phyloP scores from a whole-genome alignment of 2,329 filamentous ascomycete genomes.

The Clonostachys solani region DNA sequence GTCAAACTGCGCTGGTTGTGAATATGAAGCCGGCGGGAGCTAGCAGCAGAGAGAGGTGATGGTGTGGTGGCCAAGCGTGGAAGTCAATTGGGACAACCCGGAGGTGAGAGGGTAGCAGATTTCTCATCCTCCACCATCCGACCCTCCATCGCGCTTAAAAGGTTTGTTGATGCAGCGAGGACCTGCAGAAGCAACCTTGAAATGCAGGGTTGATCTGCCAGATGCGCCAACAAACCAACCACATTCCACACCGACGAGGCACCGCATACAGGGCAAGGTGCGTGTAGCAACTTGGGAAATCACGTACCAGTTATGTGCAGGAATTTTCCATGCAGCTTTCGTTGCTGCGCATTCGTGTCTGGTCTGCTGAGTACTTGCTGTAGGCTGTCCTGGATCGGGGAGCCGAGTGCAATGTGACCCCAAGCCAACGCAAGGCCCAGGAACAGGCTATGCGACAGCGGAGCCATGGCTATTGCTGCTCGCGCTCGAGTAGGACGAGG shows the following conservation, averaged over 20 bases:
- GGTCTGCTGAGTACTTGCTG: constrained; percentile 8
- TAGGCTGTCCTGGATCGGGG: constrained; percentile 2
- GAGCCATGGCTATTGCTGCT: too few relatives aligned
- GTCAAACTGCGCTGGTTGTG: not conserved
- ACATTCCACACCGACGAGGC: too few relatives aligned
- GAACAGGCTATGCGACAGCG: too few relatives aligned
- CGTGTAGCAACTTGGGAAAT: too few relatives aligned
- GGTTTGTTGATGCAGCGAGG: too few relatives aligned
- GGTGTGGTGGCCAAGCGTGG: too few relatives aligned
- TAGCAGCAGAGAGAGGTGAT: not conserved
- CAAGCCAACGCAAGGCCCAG: constrained; percentile 1
- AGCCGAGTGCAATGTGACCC: not conserved
- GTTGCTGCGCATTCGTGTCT: constrained; percentile 16
- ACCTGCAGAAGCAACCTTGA: not conserved
- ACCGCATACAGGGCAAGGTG: too few relatives aligned
- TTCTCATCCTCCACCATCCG: not conserved
- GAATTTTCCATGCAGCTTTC: constrained; percentile 67
- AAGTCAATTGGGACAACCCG: too few relatives aligned
- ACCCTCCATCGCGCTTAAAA: not conserved
- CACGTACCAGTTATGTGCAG: constrained; percentile 80
- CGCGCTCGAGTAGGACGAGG: too few relatives aligned
- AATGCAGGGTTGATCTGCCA: not conserved
- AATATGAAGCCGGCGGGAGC: not conserved
- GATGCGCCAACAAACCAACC: not conserved
- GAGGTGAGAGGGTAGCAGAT: not conserved